Evolutionary conservation across 169 alveolate genomes (phyloP).

Genomic region (Cryptosporidium xiaoi): DNA sequence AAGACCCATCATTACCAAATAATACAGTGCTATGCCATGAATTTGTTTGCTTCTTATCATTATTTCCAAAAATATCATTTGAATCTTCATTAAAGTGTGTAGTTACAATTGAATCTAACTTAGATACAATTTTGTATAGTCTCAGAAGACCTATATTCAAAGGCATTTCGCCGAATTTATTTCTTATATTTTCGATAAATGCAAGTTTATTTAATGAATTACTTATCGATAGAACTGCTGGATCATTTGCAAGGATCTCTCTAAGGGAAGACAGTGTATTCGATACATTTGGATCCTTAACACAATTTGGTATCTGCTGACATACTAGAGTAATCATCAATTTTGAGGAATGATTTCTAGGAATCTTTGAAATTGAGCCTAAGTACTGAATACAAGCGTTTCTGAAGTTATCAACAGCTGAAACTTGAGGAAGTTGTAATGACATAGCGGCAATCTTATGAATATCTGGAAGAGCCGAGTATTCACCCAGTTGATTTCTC

Average conservation of each 20-base stretch:
- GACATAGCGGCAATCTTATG: constrained; percentile 48
- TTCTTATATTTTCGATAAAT: constrained; percentile 16
- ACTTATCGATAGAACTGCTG: not conserved
- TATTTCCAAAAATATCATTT: constrained; percentile 2
- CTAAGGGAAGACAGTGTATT: constrained; percentile 25
- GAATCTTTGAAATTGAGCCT: not conserved
- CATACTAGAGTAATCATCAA: constrained; percentile 17
- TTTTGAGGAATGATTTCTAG: constrained; percentile 3
- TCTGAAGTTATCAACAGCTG: not conserved
- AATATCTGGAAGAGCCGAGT: constrained; percentile 59
- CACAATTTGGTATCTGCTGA: constrained; percentile 30
- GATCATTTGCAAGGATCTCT: constrained; percentile 17
- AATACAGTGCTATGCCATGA: constrained; percentile 25
- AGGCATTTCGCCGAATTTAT: constrained; percentile 27
- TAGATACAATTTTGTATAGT: constrained; percentile 10
- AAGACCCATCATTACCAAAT: not conserved
- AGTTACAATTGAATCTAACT: constrained; percentile 17
- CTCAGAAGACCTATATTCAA: constrained; percentile 17
- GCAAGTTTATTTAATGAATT: constrained; percentile 17
- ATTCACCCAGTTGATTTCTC: constrained; percentile 47
- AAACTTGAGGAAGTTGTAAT: constrained; percentile 39
- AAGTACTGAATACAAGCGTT: constrained; percentile 29
- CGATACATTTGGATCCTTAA: constrained; percentile 9
- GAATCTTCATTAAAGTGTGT: not conserved
- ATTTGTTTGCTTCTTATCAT: constrained; percentile 17